Evolutionary conservation across 148 eudicot species (phyloP).

Genomic region (Euryodendron excelsum): DNA sequence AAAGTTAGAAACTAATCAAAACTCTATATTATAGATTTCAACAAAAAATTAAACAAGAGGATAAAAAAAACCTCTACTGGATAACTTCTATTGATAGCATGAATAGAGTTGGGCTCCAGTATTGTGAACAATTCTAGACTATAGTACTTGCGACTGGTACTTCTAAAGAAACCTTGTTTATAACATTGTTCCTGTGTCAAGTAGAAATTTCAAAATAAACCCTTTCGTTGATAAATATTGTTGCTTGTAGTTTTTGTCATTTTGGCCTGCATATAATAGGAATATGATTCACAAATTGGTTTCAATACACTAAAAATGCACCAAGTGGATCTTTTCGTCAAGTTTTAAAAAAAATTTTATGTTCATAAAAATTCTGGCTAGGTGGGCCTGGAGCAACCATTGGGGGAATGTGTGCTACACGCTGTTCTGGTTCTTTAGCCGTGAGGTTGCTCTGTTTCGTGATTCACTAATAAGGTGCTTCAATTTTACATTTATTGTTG

Average conservation of each 20-base stretch:
- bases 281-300: neutral
- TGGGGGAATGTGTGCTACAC: constrained; percentile 99
- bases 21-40: too few relatives aligned
- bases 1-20: too few relatives aligned
- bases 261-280: neutral
- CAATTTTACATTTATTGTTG: neutral
- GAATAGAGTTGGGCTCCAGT: too few relatives aligned
- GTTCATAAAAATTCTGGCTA: constrained; percentile 6
- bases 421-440: constrained; percentile 97
- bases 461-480: neutral
- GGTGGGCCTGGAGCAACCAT: constrained; percentile 98
- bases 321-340: neutral
- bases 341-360: neutral
- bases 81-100: too few relatives aligned
- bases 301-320: neutral
- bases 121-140: too few relatives aligned
- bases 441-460: constrained; percentile 48
- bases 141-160: too few relatives aligned
- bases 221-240: neutral
- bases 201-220: neutral
- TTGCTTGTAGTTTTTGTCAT: neutral
- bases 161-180: too few relatives aligned
- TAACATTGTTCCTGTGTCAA: neutral
- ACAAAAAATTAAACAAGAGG: too few relatives aligned
- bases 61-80: too few relatives aligned